Evolutionary conservation across 352 stramenopile genomes (phyloP), one percentile per base, ranked within the genome.

Genomic region (Globisporangium echinulatum): DNA sequence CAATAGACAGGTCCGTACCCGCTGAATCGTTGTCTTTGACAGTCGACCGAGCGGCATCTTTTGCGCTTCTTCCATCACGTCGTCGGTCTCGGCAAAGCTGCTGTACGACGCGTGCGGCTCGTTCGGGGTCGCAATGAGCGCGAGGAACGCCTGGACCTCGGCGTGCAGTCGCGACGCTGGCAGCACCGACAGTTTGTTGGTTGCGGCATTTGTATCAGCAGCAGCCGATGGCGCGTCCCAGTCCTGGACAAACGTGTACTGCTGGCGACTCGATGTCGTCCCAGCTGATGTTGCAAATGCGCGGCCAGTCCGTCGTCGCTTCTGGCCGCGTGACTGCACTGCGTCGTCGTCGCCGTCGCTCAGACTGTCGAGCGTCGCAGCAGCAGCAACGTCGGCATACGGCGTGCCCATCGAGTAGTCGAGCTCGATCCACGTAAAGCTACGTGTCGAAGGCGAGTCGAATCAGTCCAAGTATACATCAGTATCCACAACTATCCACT

Each of bases 371-470:
- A 78, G 40, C n/a, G 63, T 61, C 37, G 57, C 63, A 4, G 69
- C 78, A 2, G 67, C 78, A 3, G 78, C 64, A 33, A 72, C 68
- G 57, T 81, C 72, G 11, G 70, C 66, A 46, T 79, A 82, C 8
- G 62, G 71, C 53, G 64, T 74, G 5, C 75, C 71, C 52, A 62
- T 81, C 7, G 70, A 82, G 61, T 87, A 79, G 43, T 85, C 67
- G 10, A 83, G 67, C 50, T 90, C 77, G 49, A 90, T 87, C 73
- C 76, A 90, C 56, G 74, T 87, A 67, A 77, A 90, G 54, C 80
- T 90, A 49, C 48, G 33, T 10, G n/a, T 13, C 36, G 7, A 37
- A 7, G 37, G 37, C 37, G 52, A 17, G 36, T 40, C 40, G n/a
- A 53, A 15, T 9, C 40, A 44, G 19, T n/a, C n/a, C n/a, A 11